These are phyloP conservation scores for Tolypocladium ovalisporum DNA, from an alignment of 2,329 filamentous ascomycete genomes.

Conservation along the genomic window DNA sequence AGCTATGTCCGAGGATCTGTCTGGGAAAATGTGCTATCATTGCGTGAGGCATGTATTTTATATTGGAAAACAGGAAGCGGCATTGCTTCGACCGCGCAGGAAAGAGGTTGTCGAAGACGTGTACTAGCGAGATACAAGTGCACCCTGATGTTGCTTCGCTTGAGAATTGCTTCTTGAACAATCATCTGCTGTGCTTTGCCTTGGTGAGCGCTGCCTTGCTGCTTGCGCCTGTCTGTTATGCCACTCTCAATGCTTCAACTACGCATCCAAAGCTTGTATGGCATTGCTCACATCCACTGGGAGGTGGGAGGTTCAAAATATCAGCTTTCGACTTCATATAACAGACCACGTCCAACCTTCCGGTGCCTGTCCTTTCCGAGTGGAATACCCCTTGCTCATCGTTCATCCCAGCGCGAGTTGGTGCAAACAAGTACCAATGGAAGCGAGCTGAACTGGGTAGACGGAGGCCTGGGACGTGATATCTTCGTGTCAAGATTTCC, in stretches of 20 bases:
- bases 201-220: not conserved
- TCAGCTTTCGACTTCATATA: not conserved
- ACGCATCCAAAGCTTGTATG: not conserved
- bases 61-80: not conserved
- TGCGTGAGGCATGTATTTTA: not conserved
- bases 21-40: not conserved
- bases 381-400: not conserved
- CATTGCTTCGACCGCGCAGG: not conserved
- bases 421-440: not conserved
- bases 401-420: not conserved
- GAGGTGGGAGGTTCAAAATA: not conserved
- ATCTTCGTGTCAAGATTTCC: not conserved
- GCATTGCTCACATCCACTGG: not conserved
- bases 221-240: not conserved
- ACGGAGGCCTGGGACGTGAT: not conserved
- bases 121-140: not conserved
- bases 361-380: not conserved
- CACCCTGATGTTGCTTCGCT: not conserved
- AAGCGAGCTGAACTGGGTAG: not conserved
- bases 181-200: not conserved
- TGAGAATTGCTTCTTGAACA: not conserved
- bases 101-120: not conserved
- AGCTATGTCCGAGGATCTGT: not conserved
- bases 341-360: not conserved
- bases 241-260: not conserved